Percentiles rank a stretch among this genome's conserved stretches.
These are phyloP conservation scores for Solanum sitiens DNA, from an alignment of 257 asterid genomes.

Conservation along the genomic window DNA sequence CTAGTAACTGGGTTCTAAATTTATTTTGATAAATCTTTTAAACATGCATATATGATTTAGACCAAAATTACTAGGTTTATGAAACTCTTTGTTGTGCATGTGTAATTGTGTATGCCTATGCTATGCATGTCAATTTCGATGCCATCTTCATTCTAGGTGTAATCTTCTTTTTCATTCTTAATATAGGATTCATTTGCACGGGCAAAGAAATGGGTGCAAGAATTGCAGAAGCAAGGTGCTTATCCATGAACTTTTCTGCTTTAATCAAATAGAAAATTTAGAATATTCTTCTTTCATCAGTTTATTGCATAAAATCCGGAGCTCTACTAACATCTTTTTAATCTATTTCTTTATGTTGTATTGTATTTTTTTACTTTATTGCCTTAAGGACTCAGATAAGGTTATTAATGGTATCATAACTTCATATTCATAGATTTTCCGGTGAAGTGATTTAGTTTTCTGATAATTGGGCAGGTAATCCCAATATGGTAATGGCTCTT, in stretches of 20 bases:
- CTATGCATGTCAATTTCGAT: background rate
- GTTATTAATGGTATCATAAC: background rate
- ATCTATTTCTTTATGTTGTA: background rate
- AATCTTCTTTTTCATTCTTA: background rate
- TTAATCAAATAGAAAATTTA: background rate
- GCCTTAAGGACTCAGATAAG: background rate
- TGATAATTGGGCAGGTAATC: slow-evolving; percentile 40
- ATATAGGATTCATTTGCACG: slow-evolving; percentile 66
- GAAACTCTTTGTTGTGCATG: background rate
- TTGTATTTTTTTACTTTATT: background rate
- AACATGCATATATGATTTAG: background rate
- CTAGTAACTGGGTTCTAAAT: background rate
- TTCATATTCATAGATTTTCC: background rate
- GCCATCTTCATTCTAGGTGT: background rate
- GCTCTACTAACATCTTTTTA: background rate
- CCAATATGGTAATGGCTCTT: slow-evolving; percentile 85
- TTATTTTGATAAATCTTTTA: background rate
- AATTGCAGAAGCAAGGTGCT: slow-evolving; percentile 92
- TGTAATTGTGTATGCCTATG: background rate
- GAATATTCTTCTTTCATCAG: background rate
- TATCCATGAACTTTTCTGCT: background rate
- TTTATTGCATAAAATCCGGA: background rate
- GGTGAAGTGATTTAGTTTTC: background rate
- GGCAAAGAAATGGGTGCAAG: slow-evolving; percentile 99
- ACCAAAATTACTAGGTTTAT: background rate